These are phyloP conservation scores for Ophiorrhiza pumila DNA, from an alignment of 257 asterid species.

Conservation along the genomic window DNA sequence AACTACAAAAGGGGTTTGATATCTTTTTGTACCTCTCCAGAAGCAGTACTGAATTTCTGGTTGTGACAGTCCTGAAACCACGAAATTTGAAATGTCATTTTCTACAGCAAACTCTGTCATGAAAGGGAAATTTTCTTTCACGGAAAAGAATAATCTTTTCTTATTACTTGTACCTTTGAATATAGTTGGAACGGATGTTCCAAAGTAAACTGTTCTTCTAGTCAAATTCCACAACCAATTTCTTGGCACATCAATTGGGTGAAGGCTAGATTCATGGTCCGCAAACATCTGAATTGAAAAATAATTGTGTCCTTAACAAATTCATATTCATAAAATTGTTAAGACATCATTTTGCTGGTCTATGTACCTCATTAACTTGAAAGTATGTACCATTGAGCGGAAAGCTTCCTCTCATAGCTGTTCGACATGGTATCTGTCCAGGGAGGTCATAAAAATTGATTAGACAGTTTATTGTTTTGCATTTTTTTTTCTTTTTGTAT, in stretches of 20 bases:
- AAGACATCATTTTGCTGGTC: conserved; percentile 19
- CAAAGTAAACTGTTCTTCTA: conserved; percentile 85
- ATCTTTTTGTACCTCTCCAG: conserved; percentile 77
- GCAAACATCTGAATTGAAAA: conserved; percentile 72
- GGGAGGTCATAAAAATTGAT: conserved; percentile 25
- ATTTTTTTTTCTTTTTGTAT: not conserved
- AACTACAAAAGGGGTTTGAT: conserved; percentile 7
- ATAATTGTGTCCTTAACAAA: conserved; percentile 15
- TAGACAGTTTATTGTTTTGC: not conserved
- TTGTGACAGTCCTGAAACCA: conserved; percentile 65
- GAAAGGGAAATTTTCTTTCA: conserved; percentile 1
- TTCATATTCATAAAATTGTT: conserved; percentile 9
- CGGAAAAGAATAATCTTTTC: not conserved
- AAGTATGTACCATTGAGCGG: conserved; percentile 97
- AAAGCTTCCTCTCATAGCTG: conserved; percentile 99
- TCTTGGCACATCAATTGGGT: conserved; percentile 83
- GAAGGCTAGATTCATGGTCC: conserved; percentile 82
- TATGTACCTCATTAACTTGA: conserved; percentile 90
- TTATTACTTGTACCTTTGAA: conserved; percentile 68
- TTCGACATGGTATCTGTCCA: conserved; percentile 91
- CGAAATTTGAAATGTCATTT: conserved; percentile 20
- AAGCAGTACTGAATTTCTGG: conserved; percentile 87
- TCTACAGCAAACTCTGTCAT: not conserved
- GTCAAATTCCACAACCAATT: conserved; percentile 88
- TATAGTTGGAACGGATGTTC: conserved; percentile 88